Percentiles rank a stretch among this genome's conserved stretches.
These are phyloP conservation scores for Ophiocytium majus DNA, from an alignment of 352 stramenopile species.

Conservation along the genomic window DNA sequence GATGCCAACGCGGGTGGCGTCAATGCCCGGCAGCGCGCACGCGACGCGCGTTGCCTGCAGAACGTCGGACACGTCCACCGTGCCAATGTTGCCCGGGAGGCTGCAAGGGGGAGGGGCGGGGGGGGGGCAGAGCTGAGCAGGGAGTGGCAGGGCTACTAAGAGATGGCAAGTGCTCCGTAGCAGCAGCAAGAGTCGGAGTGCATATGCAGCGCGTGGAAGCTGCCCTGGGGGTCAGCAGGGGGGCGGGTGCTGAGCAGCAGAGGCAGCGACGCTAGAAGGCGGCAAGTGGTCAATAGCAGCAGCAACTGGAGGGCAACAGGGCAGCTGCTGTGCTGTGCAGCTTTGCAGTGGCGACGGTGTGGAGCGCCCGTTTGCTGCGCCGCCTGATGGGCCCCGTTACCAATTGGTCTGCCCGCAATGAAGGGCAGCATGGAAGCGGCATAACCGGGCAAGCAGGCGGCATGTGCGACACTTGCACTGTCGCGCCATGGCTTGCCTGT, in stretches of 20 bases:
- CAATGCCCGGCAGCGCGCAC: slow-evolving; percentile 68
- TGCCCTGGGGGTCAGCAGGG: not conserved
- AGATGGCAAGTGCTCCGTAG: not conserved
- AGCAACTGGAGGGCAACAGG: not conserved
- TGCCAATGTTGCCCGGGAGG: slow-evolving; percentile 75
- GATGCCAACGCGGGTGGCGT: slow-evolving; percentile 77
- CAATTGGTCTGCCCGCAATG: not conserved
- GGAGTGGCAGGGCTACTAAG: not conserved
- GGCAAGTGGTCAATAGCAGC: not conserved
- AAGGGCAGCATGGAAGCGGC: not conserved
- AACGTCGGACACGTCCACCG: slow-evolving; percentile 86
- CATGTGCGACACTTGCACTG: not conserved
- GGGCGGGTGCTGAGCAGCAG: not conserved
- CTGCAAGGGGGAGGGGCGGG: not conserved
- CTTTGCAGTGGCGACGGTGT: no score
- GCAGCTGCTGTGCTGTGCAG: no score
- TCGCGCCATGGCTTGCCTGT: slow-evolving; percentile 66
- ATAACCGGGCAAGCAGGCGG: not conserved
- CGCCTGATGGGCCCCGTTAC: not conserved
- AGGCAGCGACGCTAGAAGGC: not conserved
- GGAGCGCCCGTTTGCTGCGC: no score
- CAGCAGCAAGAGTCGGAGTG: no score
- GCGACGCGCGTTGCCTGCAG: slow-evolving; percentile 73
- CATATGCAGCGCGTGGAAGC: no score
- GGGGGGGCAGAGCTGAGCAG: not conserved